Base-by-base conservation (phyloP, 306 rosid genomes). In the Styphnolobium japonicum region DNA sequence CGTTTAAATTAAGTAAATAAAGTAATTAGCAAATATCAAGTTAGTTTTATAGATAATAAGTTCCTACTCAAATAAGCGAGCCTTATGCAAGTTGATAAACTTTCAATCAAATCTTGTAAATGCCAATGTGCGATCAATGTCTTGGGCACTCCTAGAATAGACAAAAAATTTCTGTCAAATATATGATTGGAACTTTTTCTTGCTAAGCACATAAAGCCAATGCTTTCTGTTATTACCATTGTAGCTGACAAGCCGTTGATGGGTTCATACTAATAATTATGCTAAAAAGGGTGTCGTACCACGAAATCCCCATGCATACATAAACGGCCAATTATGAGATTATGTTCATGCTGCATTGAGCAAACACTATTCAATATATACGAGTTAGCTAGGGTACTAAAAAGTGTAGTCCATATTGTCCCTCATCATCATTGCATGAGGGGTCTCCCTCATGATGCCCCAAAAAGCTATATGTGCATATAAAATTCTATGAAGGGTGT, bases 271-370 rank as follows among this genome's bases (percentile, higher is more conserved):
- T n/a, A 66, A 77, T 85, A 53, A 82, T 82, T 61, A 80, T 75
- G 66, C 81, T 79, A 72, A 84, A 87, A 87, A 87, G 89, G 83
- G 45, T 31, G 78, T 76, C 81, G 85, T 83, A 83, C 85, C 55
- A 71, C 60, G 75, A 83, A 82, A 76, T 56, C 68, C 70, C 58
- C 70, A 48, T 56, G 27, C 27, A 67, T 71, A 36, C 29, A 73
- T 42, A 74, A 60, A 53, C 31, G 23, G 4, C 5, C 45, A 45
- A 70, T 33, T 18, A 3, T 36, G 68, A 43, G 52, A 21, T 75
- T 77, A 46, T 81, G 68, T 58, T 14, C 40, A 57, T 45, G 33
- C 31, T 64, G 63, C 11, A 27, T 36, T 72, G 60, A 52, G 23
- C 60, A 3, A 39, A 22, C 62, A 53, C 55, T 31, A 81, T 63